Conservation (phyloP, 1,139 yeast species). For the Zhuliangozyma parablackwelliae region DNA sequence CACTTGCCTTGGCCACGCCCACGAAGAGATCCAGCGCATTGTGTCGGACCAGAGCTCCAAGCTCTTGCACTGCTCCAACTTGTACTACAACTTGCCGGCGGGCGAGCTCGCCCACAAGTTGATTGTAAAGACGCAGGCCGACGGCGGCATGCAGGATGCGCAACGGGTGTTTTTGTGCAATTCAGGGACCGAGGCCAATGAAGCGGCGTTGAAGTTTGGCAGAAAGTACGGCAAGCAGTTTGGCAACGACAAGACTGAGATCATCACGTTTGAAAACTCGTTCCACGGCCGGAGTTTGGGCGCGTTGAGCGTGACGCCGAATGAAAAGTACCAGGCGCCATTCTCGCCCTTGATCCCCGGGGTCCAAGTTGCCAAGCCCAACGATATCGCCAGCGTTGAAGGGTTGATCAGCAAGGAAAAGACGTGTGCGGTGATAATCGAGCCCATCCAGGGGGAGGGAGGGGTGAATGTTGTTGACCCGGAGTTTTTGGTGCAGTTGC, state of each 20-base stretch:
- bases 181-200: constrained; percentile 96
- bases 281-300: constrained; percentile 97
- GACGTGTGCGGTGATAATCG: constrained; percentile 90
- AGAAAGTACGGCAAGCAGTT: constrained; percentile 70
- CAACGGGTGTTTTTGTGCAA: constrained; percentile 83
- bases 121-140: constrained; percentile 59
- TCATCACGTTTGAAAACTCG: constrained; percentile 80
- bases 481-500: constrained; percentile 63
- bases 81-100: constrained; percentile 81
- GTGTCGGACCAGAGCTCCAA: constrained; percentile 67
- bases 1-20: constrained; percentile 86
- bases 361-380: constrained; percentile 59
- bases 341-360: constrained; percentile 89
- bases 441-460: constrained; percentile 98
- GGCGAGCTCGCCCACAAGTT: constrained; percentile 71
- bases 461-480: constrained; percentile 70
- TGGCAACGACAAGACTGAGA: constrained; percentile 57
- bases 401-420: constrained; percentile 54
- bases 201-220: constrained; percentile 95
- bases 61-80: constrained; percentile 78
- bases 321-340: constrained; percentile 87
- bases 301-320: constrained; percentile 85
- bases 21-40: constrained; percentile 67
- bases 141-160: constrained; percentile 80
- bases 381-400: constrained; percentile 57